These are phyloP conservation scores for Rubroboletus pulcherrimus DNA, from an alignment of 768 basidiomycete species.

Conservation along the genomic window DNA sequence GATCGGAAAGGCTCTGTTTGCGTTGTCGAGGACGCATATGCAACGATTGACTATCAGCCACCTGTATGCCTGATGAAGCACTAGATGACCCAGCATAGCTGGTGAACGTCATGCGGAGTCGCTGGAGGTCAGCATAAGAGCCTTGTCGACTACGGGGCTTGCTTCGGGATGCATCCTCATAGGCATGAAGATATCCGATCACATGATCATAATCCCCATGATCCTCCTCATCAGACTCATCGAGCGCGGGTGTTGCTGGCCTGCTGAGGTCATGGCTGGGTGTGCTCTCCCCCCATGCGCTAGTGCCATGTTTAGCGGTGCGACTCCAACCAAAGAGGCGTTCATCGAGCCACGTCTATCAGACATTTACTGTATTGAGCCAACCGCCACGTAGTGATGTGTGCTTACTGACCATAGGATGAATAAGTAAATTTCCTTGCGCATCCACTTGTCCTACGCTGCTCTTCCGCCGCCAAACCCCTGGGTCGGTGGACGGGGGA, in stretches of 20 bases:
- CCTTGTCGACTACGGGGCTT: constrained; percentile 61
- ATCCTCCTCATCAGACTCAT: constrained; percentile 82
- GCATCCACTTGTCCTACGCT: constrained; percentile 80
- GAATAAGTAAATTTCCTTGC: constrained; percentile 77
- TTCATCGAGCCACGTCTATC: constrained; percentile 85
- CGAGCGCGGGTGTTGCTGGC: constrained; percentile 69
- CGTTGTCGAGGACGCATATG: constrained; percentile 52
- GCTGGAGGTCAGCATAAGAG: constrained; percentile 81
- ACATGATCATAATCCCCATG: constrained; percentile 91
- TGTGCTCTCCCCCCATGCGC: constrained; percentile 71
- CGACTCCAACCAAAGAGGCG: constrained; percentile 89
- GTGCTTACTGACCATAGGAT: constrained; percentile 68
- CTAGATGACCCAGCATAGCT: constrained; percentile 11
- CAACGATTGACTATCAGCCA: constrained; percentile 38
- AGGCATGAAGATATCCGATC: constrained; percentile 55
- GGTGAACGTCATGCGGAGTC: constrained; percentile 43
- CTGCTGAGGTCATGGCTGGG: constrained; percentile 58
- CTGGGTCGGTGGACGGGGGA: constrained; percentile 74
- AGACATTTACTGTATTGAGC: background rate
- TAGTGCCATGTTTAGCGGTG: constrained; percentile 74
- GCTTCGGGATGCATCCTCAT: constrained; percentile 41
- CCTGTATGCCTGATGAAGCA: constrained; percentile 15
- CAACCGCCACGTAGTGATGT: background rate
- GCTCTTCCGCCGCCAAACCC: constrained; percentile 77
- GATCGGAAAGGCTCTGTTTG: constrained; percentile 61